These are phyloP conservation scores for Liquidambar formosana DNA, from an alignment of 164 flowering plant genomes.

Conservation along the genomic window DNA sequence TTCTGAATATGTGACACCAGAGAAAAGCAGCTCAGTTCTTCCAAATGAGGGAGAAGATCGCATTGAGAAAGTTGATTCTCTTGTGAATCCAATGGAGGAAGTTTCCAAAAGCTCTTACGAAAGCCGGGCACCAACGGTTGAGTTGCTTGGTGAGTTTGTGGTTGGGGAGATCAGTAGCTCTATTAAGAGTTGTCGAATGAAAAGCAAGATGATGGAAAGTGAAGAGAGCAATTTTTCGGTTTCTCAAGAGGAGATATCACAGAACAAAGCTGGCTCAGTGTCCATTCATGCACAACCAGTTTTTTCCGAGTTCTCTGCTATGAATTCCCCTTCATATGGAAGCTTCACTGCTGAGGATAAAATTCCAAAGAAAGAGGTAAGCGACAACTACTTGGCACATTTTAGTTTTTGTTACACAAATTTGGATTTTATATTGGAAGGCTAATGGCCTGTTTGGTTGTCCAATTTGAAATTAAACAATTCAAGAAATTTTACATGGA, in stretches of 20 bases:
- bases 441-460: too few relatives aligned
- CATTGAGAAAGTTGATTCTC: constrained; percentile 11
- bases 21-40: constrained; percentile 6
- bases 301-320: constrained; percentile 23
- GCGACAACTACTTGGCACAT: too few relatives aligned
- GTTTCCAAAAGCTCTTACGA: constrained; percentile 10
- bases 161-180: constrained; percentile 34
- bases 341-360: constrained; percentile 29
- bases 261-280: constrained; percentile 10
- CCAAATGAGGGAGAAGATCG: neutral
- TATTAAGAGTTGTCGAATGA: constrained; percentile 17
- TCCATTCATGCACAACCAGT: constrained; percentile 8
- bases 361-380: constrained; percentile 32
- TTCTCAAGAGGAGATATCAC: constrained; percentile 18
- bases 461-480: too few relatives aligned
- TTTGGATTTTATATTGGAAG: too few relatives aligned
- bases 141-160: constrained; percentile 52
- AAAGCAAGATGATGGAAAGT: constrained; percentile 16
- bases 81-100: constrained; percentile 13
- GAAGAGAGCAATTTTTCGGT: constrained; percentile 28
- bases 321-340: constrained; percentile 32
- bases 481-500: too few relatives aligned
- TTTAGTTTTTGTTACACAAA: too few relatives aligned
- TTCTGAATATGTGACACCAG: constrained; percentile 3
- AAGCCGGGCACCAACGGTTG: constrained; percentile 37